Evolutionary conservation across 2,329 filamentous ascomycete species (phyloP).

Genomic region (Fusarium humuli): DNA sequence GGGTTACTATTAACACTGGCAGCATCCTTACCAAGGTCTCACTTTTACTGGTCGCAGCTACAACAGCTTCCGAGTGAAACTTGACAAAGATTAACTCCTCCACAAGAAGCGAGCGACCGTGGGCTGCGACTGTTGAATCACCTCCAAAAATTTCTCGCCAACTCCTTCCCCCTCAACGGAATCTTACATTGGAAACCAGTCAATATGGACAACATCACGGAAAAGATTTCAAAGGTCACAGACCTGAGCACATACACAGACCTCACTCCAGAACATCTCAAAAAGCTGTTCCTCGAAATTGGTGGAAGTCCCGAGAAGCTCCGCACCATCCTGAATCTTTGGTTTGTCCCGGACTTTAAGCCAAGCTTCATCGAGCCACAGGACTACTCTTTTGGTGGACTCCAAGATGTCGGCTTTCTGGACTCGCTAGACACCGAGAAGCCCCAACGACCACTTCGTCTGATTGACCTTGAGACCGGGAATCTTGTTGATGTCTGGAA

Average conservation of each 20-base stretch:
- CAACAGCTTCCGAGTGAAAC: neutral
- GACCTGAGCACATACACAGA: slow-evolving; percentile 13
- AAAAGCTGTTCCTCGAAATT: neutral
- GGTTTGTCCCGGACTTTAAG: slow-evolving; percentile 8
- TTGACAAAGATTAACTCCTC: neutral
- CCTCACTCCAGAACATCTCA: slow-evolving; percentile 1
- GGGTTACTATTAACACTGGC: neutral
- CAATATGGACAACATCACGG: neutral
- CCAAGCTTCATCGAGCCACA: neutral
- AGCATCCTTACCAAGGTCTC: accelerated
- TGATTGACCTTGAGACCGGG: slow-evolving; percentile 1
- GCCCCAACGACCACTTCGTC: neutral
- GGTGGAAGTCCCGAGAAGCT: slow-evolving; percentile 4
- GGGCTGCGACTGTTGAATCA: too few relatives aligned
- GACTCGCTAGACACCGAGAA: neutral
- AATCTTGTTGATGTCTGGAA: slow-evolving; percentile 9
- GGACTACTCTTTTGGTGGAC: neutral
- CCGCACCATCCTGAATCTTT: slow-evolving; percentile 2
- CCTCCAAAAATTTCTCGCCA: too few relatives aligned
- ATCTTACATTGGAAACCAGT: neutral
- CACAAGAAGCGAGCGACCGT: neutral
- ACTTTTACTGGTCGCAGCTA: too few relatives aligned
- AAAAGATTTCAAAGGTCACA: slow-evolving; percentile 7
- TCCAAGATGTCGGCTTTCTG: neutral
- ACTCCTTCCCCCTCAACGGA: too few relatives aligned